These are phyloP conservation scores for Camillea tinctor DNA, from an alignment of 2,329 filamentous ascomycete genomes.

Conservation along the genomic window DNA sequence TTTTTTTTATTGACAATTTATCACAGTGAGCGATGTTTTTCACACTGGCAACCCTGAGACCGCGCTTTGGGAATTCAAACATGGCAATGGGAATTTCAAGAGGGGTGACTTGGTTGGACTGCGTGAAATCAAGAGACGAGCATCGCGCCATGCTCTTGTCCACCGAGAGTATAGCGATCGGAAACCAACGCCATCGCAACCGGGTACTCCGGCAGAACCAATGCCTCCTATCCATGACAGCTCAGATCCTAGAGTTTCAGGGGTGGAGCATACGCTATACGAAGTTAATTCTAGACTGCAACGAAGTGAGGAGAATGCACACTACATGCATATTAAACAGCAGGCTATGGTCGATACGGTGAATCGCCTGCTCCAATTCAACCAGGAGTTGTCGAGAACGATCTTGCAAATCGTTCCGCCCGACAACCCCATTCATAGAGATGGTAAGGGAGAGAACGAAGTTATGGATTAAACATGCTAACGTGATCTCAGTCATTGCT, in stretches of 20 bases:
- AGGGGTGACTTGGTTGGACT: constrained; percentile 87
- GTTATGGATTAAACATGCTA: constrained; percentile 25
- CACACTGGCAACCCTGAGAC: constrained; percentile 92
- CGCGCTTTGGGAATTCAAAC: constrained; percentile 97
- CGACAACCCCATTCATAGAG: constrained; percentile 76
- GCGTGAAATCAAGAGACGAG: constrained; percentile 91
- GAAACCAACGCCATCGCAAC: constrained; percentile 73
- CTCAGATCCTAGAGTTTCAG: constrained; percentile 70
- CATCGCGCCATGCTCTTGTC: constrained; percentile 88
- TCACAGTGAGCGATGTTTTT: constrained; percentile 91
- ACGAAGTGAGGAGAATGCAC: constrained; percentile 79
- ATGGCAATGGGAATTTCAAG: constrained; percentile 96
- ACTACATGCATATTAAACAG: constrained; percentile 76
- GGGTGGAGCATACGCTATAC: constrained; percentile 78
- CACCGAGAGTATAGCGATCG: constrained; percentile 84
- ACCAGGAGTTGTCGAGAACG: constrained; percentile 77
- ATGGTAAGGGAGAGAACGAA: constrained; percentile 59
- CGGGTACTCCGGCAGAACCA: constrained; percentile 80
- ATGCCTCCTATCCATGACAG: constrained; percentile 71
- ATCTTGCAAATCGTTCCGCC: constrained; percentile 71
- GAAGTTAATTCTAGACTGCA: constrained; percentile 75
- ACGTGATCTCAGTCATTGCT: constrained; percentile 45
- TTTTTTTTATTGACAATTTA: constrained; percentile 21
- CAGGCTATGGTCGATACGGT: constrained; percentile 81
- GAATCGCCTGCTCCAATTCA: constrained; percentile 69